These are phyloP conservation scores for Backusella sp. DNA, from an alignment of 192 early-diverging fungal genomes.

Conservation along the genomic window DNA sequence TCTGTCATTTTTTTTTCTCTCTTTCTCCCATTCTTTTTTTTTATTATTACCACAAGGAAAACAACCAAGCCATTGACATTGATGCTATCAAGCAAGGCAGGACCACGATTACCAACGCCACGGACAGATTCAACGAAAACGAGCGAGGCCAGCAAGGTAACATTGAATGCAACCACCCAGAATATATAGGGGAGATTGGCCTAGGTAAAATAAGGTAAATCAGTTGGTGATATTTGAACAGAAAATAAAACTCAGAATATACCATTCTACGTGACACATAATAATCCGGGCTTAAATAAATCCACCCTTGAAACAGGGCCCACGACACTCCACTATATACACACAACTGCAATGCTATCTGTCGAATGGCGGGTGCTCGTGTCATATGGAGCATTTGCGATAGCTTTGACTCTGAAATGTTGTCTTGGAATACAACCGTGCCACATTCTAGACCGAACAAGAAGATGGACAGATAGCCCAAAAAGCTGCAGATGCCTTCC, in stretches of 20 bases:
- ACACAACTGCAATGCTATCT: slow-evolving; percentile 43
- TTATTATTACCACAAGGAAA: slow-evolving; percentile 68
- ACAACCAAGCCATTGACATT: slow-evolving; percentile 81
- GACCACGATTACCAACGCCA: slow-evolving; percentile 49
- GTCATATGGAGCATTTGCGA: not conserved
- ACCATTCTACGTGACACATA: slow-evolving; percentile 75
- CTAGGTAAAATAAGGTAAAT: slow-evolving; percentile 31
- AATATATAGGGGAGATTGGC: slow-evolving; percentile 76
- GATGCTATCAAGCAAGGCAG: slow-evolving; percentile 62
- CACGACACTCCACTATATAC: slow-evolving; percentile 39
- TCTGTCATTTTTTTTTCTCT: not conserved
- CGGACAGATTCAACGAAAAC: slow-evolving; percentile 41
- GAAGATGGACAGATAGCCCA: slow-evolving; percentile 84
- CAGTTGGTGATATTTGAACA: not conserved
- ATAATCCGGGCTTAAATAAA: slow-evolving; percentile 47
- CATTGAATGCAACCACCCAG: slow-evolving; percentile 75
- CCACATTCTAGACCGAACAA: slow-evolving; percentile 78
- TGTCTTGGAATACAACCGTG: slow-evolving; percentile 42
- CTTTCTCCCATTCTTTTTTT: not conserved
- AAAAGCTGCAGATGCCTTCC: slow-evolving; percentile 86
- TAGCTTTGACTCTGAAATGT: not conserved
- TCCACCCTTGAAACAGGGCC: slow-evolving; percentile 39
- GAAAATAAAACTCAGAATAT: not conserved
- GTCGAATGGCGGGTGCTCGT: not conserved
- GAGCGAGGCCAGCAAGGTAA: slow-evolving; percentile 58